Base-by-base conservation (phyloP, 1,284 basidiomycete genomes). In the Tetrapyrgos nigripes region DNA sequence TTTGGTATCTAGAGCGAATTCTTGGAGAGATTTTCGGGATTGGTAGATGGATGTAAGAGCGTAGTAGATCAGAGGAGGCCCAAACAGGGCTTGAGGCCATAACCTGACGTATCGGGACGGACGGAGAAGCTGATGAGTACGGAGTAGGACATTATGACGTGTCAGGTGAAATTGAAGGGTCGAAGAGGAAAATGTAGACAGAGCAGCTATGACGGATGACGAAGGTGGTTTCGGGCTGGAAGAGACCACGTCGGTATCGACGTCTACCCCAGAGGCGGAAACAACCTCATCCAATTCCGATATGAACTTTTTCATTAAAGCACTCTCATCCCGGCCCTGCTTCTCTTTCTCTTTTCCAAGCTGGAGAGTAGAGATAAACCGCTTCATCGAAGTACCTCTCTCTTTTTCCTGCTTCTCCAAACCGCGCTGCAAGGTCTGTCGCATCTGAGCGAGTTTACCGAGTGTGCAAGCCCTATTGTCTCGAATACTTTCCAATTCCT, bases 71-170 rank as follows among this genome's bases (percentile, higher is more conserved):
- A 91, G 65, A 1, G 89, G 88, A 0, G 91, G 91, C 10, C 89
- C 68, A 9, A 93, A 65, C 13, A 92, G 67, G 13, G 92, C 71
- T 47, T 79, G 82, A 0, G 91, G 91, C 91, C 92, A 93, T 35
- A 86, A 50, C 2, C 82, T 79, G 2, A 82, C 80, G 33, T 88
- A 66, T 14, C 80, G 76, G 1, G 87, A 85, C 0, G 91, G 91
- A 17, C 87, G 81, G 45, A 75, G 69, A 14, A 92, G 79, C 33
- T 74, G 68, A 3, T 74, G 69, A 2, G 67, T 53, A 28, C 66
- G 33, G 61, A 77, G 49, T 28, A 8, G 45, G 28, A 81, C 75
- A 14, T 66, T 62, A 10, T 72, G 71, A 13, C 75, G 63, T 62
- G 68, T 62, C 49, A 59, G 53, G 64, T 1, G 73, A 28, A n/a